A percentile compares a stretch with the other conserved stretches of the same genome.
These are phyloP conservation scores for Coffea humblotiana DNA, from an alignment of 305 asterid genomes.

Conservation along the genomic window DNA sequence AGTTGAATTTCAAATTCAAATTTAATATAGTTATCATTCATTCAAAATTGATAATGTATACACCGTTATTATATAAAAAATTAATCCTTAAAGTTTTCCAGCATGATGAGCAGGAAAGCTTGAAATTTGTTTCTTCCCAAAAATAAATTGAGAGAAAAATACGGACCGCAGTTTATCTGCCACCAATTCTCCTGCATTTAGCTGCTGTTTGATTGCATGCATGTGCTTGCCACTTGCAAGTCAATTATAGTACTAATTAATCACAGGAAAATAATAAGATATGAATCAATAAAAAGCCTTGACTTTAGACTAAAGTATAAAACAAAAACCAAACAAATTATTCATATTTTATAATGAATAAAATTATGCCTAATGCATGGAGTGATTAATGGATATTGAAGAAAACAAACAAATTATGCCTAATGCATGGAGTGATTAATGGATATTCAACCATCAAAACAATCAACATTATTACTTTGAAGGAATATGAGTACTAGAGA, in stretches of 20 bases:
- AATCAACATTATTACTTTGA: not conserved
- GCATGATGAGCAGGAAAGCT: too few species aligned
- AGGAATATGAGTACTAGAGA: not conserved
- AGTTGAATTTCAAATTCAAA: too few species aligned
- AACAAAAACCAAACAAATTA: not conserved
- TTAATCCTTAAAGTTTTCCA: too few species aligned
- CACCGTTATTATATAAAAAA: too few species aligned
- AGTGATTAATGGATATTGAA: not conserved
- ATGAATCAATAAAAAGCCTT: not conserved
- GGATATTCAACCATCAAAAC: not conserved
- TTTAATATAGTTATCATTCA: too few species aligned
- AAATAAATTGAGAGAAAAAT: not conserved
- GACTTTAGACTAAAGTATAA: not conserved
- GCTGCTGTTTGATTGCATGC: not conserved
- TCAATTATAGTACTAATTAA: not conserved
- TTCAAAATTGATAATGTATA: too few species aligned
- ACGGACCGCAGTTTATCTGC: not conserved
- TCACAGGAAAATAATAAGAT: not conserved
- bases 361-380: too few species aligned
- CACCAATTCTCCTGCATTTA: not conserved
- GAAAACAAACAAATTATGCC: too few species aligned
- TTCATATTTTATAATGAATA: not conserved
- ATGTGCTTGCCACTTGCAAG: constrained; percentile 9
- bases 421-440: not conserved
- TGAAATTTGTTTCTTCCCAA: too few species aligned